phyloP scores from a whole-genome alignment of 352 stramenopile species.

The Pythium coloratum region DNA sequence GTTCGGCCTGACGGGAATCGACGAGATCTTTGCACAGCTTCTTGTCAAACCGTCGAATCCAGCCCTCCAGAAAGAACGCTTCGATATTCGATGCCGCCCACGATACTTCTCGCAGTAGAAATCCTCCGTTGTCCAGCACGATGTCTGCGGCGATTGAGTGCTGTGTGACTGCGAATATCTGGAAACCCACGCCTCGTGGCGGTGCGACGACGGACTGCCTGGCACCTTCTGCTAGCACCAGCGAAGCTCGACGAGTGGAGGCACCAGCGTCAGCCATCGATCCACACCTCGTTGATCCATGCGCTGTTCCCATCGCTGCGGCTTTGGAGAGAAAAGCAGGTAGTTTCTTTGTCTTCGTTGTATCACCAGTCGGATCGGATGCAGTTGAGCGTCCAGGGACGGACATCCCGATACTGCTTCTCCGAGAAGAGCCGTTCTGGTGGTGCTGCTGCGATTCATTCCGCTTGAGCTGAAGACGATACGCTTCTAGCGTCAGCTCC shows the following conservation, averaged over 20 bases:
- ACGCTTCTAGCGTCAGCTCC: slow-evolving; percentile 18
- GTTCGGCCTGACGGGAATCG: slow-evolving; percentile 15
- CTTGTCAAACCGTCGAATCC: slow-evolving; percentile 12
- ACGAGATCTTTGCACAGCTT: slow-evolving; percentile 22
- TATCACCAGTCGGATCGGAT: not conserved
- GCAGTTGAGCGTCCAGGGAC: not conserved
- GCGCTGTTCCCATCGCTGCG: not conserved
- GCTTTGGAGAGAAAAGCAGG: not conserved
- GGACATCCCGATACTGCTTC: not conserved
- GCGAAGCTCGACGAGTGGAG: slow-evolving; percentile 6
- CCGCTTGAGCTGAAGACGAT: slow-evolving; percentile 20
- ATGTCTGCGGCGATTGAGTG: slow-evolving; percentile 5
- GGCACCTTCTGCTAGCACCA: not conserved
- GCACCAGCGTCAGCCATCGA: not conserved
- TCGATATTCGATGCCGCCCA: slow-evolving; percentile 14
- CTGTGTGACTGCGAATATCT: slow-evolving; percentile 46
- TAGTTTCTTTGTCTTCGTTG: not conserved
- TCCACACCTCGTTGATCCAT: not conserved
- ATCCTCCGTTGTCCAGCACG: not conserved
- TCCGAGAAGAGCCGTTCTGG: slow-evolving; percentile 10
- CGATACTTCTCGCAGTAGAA: slow-evolving; percentile 30
- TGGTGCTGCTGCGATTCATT: slow-evolving; percentile 4
- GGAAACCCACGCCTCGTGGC: slow-evolving; percentile 31
- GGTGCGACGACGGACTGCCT: not conserved
- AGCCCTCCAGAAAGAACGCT: slow-evolving; percentile 31